A percentile compares a stretch with the other conserved stretches of the same genome.
These are phyloP conservation scores for Geotrichum candidum DNA, from an alignment of 1,139 yeast species.

Conservation along the genomic window DNA sequence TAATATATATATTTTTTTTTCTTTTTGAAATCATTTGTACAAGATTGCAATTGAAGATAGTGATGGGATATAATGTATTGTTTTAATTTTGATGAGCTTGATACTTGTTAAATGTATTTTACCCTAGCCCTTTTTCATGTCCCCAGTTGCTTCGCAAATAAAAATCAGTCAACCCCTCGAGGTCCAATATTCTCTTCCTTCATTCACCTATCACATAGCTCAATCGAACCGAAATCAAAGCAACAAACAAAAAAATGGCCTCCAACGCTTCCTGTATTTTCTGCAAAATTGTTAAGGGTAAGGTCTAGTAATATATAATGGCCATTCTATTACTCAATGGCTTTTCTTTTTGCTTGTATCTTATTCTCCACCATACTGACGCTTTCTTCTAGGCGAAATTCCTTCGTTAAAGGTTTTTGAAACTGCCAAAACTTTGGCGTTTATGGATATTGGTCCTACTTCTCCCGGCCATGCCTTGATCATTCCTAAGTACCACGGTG, in stretches of 20 bases:
- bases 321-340: neutral
- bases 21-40: neutral
- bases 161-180: neutral
- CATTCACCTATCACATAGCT: neutral
- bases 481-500: constrained; percentile 90
- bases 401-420: constrained; percentile 86
- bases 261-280: constrained; percentile 65
- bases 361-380: neutral
- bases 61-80: neutral
- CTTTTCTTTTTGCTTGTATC: neutral
- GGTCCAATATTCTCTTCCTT: neutral
- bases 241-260: constrained; percentile 25
- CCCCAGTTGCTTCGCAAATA: neutral
- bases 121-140: neutral
- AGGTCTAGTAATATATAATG: neutral
- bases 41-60: no score
- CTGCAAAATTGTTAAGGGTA: constrained; percentile 63
- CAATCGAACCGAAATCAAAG: neutral
- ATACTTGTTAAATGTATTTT: neutral
- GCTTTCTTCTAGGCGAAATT: constrained; percentile 60
- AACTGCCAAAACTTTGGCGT: constrained; percentile 71
- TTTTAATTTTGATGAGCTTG: no score
- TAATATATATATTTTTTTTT: neutral
- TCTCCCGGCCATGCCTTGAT: constrained; percentile 81
- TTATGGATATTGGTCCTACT: constrained; percentile 89